Percentiles rank a stretch among this genome's conserved stretches.
Conservation (phyloP, 257 asterid species). For the Coffea eugenioides region DNA sequence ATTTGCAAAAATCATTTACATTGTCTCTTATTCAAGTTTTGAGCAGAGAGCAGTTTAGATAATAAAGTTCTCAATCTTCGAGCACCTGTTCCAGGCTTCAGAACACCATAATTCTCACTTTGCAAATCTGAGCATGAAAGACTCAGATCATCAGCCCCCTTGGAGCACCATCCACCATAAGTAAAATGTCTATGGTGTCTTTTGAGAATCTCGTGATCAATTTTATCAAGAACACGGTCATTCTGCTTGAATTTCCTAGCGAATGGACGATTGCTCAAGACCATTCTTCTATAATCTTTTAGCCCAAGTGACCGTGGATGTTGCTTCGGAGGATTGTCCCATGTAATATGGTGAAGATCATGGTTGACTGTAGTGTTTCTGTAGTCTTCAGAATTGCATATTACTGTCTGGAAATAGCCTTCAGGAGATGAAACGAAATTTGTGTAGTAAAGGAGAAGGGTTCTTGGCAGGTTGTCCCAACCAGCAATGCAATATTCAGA, state of each 20-base stretch:
- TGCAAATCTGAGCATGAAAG: conserved; percentile 40
- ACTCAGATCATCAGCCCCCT: conserved; percentile 5
- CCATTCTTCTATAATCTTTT: conserved; percentile 63
- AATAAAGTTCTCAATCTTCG: conserved; percentile 57
- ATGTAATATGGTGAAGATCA: conserved; percentile 80
- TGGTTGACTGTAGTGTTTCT: conserved; percentile 68
- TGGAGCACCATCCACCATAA: conserved; percentile 74
- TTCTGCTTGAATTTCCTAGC: conserved; percentile 84
- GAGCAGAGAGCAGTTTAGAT: conserved; percentile 42
- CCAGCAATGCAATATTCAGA: conserved; percentile 70
- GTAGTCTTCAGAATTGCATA: conserved; percentile 68
- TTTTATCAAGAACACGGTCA: conserved; percentile 55
- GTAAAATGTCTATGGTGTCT: conserved; percentile 53
- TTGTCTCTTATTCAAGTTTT: conserved; percentile 31
- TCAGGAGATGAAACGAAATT: conserved; percentile 90
- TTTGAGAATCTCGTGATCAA: conserved; percentile 65
- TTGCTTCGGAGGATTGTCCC: conserved; percentile 90
- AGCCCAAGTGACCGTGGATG: conserved; percentile 75
- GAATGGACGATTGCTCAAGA: conserved; percentile 69
- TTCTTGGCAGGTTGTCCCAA: conserved; percentile 82
- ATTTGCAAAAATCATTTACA: conserved; percentile 43
- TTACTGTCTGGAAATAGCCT: conserved; percentile 73
- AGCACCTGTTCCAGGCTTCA: conserved; percentile 71
- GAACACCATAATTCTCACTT: conserved; percentile 60
- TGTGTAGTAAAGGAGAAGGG: conserved; percentile 83